These are phyloP conservation scores for Boletus coccyginus DNA, from an alignment of 768 basidiomycete species.

Conservation along the genomic window DNA sequence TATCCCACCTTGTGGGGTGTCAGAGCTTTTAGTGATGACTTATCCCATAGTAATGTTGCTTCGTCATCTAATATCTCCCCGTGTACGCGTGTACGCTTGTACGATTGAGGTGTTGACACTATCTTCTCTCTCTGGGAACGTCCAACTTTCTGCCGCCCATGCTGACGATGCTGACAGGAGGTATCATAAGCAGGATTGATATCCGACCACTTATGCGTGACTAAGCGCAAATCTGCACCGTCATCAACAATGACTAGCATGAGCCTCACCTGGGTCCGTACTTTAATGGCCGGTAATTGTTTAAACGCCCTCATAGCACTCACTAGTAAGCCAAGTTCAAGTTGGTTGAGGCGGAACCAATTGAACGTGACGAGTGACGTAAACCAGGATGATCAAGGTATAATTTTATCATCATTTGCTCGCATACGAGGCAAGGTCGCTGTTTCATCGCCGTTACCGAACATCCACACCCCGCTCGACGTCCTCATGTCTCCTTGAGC, in stretches of 20 bases:
- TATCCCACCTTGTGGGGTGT: background rate
- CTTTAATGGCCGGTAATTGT: no score
- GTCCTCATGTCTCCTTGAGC: slow-evolving; percentile 14
- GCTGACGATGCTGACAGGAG: no score
- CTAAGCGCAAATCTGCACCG: no score
- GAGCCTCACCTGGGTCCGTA: no score
- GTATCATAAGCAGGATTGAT: background rate
- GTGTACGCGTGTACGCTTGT: background rate
- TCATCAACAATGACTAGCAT: no score
- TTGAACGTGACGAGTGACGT: background rate
- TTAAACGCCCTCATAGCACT: no score
- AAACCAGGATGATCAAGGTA: background rate
- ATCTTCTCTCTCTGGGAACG: no score
- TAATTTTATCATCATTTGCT: no score
- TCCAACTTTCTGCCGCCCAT: background rate
- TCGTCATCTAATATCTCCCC: background rate
- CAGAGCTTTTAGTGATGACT: background rate
- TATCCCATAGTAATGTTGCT: no score
- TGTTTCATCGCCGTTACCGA: background rate
- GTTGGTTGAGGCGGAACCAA: background rate
- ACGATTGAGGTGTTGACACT: background rate
- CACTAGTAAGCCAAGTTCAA: background rate
- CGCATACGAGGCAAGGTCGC: background rate
- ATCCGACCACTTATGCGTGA: no score
- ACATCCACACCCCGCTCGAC: background rate